phyloP scores from a whole-genome alignment of 768 basidiomycete species.

The Mrakia hoshinonis region DNA sequence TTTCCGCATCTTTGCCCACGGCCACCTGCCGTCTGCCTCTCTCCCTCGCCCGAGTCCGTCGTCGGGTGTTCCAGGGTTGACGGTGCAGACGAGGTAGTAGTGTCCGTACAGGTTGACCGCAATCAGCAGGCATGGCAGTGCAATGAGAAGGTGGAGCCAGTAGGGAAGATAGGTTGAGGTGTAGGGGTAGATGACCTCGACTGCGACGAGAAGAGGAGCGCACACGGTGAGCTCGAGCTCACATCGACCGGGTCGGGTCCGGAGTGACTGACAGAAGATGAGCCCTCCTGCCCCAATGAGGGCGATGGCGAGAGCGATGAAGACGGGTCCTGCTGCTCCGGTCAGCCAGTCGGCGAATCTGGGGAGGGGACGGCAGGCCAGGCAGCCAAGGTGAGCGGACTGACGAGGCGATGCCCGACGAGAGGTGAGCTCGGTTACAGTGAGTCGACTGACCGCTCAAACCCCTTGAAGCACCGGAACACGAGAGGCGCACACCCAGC shows the following conservation, averaged over 20 bases:
- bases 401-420: not conserved
- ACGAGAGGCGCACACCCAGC: constrained; percentile 36
- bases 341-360: constrained; percentile 62
- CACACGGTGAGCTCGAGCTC: not conserved
- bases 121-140: constrained; percentile 65
- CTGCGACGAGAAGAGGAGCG: constrained; percentile 43
- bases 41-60: constrained; percentile 43
- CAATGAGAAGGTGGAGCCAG: constrained; percentile 48
- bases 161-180: constrained; percentile 39
- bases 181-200: constrained; percentile 65
- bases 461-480: constrained; percentile 55
- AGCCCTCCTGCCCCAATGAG: constrained; percentile 61
- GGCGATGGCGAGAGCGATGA: constrained; percentile 68
- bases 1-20: constrained; percentile 51
- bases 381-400: too few species aligned
- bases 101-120: constrained; percentile 67
- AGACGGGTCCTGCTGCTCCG: constrained; percentile 83
- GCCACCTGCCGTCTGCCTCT: constrained; percentile 42
- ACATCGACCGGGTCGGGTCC: not conserved
- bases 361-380: not conserved
- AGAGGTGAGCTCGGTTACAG: not conserved
- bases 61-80: constrained; percentile 69
- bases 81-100: constrained; percentile 76
- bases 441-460: constrained; percentile 53
- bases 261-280: constrained; percentile 67